These are phyloP conservation scores for Exophiala lecanii-corni DNA, from an alignment of 2,329 filamentous ascomycete genomes.

Conservation along the genomic window DNA sequence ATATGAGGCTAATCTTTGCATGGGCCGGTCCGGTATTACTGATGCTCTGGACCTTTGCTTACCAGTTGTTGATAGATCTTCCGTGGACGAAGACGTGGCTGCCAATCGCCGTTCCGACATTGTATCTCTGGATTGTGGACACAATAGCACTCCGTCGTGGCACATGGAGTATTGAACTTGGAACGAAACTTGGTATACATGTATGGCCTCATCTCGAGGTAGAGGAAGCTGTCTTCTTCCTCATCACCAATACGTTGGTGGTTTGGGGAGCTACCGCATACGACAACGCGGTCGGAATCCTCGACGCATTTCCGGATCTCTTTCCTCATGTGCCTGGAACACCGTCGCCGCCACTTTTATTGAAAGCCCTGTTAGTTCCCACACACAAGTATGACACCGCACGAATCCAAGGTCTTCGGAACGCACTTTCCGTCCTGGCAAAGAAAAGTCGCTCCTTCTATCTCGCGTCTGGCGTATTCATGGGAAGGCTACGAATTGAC, in stretches of 20 bases:
- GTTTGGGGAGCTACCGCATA: constrained; percentile 65
- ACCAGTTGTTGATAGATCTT: constrained; percentile 58
- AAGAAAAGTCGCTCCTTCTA: constrained; percentile 71
- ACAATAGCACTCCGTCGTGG: constrained; percentile 62
- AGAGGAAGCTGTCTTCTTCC: constrained; percentile 71
- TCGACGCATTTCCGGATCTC: constrained; percentile 57
- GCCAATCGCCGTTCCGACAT: constrained; percentile 59
- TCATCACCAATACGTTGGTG: constrained; percentile 64
- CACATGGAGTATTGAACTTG: constrained; percentile 66
- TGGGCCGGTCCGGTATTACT: constrained; percentile 66
- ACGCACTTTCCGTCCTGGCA: constrained; percentile 55
- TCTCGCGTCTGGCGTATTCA: constrained; percentile 65
- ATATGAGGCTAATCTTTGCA: constrained; percentile 63
- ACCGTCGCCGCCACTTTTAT: constrained; percentile 47
- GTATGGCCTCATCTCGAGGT: constrained; percentile 64
- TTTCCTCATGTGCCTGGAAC: constrained; percentile 50
- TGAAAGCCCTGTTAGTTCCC: constrained; percentile 50
- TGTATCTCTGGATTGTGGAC: constrained; percentile 70
- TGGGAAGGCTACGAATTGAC: constrained; percentile 63
- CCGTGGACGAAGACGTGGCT: constrained; percentile 54
- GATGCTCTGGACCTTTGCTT: constrained; percentile 59
- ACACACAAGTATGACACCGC: constrained; percentile 52
- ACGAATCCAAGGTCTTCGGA: constrained; percentile 54
- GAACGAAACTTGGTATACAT: constrained; percentile 61
- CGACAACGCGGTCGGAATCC: constrained; percentile 63